Base-by-base conservation (phyloP, 78 protist species). In the Pigoraptor vietnamica region DNA sequence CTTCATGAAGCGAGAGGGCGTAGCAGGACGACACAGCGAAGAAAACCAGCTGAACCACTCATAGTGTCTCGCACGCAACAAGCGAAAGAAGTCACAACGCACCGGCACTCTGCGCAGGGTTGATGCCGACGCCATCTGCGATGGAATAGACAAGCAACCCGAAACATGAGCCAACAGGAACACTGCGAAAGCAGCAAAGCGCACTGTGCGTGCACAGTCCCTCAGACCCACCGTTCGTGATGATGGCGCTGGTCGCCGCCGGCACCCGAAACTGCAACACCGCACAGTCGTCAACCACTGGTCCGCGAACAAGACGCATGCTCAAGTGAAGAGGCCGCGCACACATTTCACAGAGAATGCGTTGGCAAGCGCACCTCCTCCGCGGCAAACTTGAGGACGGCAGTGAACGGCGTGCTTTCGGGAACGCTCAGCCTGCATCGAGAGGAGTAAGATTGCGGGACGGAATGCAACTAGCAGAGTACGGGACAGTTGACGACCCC, bases 331-430 rank as follows among this genome's bases (percentile, higher is more conserved):
- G 23, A 39, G 24, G 83, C 25, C 10, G 36, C 40, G 36, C n/a
- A 25, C 36, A 90, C 1, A 25, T 23, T 0, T 1, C 81, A 24
- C 0, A 10, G 24, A 40, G 0, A 1, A 24, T 21, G 19, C 88
- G 1, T 81, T 0, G 2, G 86, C 23, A 24, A 21, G 32, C 90
- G 14, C 29, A 97, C 96, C 96, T 97, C 98, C 91, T 95, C 96
- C 0, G 98, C 97, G 2, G 97, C 97, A 55, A 91, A 97, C 94
- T 94, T 91, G 82, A 97, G 89, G 24, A 97, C 98, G 0, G 98
- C 98, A 6, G 98, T 97, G 91, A 97, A 97, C 36, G 99, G 98
- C 19, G 99, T 97, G 14, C 0, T 88, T 81, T 97, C 99, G 14
- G 98, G 96, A 21, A 97, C 99, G 37, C 81, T 97, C 40, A 97